Evolutionary conservation across 345 rosid genomes (phyloP).

Genomic region (Eucalyptus regnans): DNA sequence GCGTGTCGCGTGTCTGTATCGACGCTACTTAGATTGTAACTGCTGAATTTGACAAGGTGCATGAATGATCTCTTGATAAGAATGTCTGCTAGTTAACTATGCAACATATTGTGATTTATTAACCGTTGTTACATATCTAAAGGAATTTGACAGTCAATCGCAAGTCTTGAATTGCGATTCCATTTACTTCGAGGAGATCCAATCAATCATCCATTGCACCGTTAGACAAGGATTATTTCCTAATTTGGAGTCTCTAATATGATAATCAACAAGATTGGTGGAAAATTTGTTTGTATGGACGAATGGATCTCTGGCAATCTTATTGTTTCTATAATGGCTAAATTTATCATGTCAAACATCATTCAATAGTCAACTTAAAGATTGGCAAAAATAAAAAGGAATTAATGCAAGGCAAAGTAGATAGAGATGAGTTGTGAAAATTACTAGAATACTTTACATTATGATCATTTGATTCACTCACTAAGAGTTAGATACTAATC

Average conservation of each 20-base stretch:
- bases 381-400: background rate
- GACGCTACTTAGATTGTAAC: too few relatives aligned
- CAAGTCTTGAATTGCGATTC: background rate
- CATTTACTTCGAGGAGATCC: background rate
- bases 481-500: background rate
- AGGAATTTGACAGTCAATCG: background rate
- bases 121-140: rapidly evolving
- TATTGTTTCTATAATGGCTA: background rate
- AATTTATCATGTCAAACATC: background rate
- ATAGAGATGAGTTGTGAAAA: background rate
- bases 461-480: background rate
- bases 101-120: background rate
- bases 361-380: background rate
- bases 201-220: background rate
- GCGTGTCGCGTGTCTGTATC: too few relatives aligned
- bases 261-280: background rate
- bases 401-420: background rate
- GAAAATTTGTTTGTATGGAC: background rate
- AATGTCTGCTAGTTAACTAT: background rate
- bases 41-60: too few relatives aligned
- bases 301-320: background rate
- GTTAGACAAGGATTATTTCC: background rate
- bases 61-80: too few relatives aligned
- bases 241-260: background rate
- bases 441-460: background rate